phyloP scores from a whole-genome alignment of 148 eudicot genomes.

The Rhododendron ferrugineum region DNA sequence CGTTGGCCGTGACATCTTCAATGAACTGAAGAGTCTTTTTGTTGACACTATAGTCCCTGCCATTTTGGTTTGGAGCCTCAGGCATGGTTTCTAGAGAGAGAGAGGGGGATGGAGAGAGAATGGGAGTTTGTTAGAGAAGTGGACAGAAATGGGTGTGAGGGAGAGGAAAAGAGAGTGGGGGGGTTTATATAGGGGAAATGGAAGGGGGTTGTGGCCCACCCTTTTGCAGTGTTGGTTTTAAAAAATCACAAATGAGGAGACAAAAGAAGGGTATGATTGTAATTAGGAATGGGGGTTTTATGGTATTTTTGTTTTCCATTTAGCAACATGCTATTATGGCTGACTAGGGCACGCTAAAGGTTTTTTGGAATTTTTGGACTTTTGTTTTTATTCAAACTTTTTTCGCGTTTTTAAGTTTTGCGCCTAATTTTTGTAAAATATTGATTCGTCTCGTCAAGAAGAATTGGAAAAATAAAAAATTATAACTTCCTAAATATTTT shows the following conservation, averaged over 20 bases:
- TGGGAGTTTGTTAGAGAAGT: constrained; percentile 9
- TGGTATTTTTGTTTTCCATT: constrained; percentile 19
- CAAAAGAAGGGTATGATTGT: constrained; percentile 22
- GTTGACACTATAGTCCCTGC: constrained; percentile 27
- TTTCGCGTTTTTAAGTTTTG: too few species aligned
- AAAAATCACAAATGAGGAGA: constrained; percentile 15
- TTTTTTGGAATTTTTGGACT: too few species aligned
- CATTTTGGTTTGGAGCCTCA: constrained; percentile 37
- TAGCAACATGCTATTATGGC: constrained; percentile 12
- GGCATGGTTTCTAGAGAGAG: constrained; percentile 36
- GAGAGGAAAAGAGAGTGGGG: neutral
- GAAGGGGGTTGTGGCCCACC: constrained; percentile 2
- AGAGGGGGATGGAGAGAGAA: neutral
- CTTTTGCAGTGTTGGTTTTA: neutral
- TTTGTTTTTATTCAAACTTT: too few species aligned
- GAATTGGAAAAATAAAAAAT: too few species aligned
- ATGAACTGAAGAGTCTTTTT: constrained; percentile 18
- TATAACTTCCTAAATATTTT: too few species aligned
- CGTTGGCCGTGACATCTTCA: constrained; percentile 24
- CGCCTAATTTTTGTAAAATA: too few species aligned
- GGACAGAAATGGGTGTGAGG: constrained; percentile 1
- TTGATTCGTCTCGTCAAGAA: too few species aligned
- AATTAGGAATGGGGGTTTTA: constrained; percentile 15
- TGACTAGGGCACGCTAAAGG: too few species aligned
- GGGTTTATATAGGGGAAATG: constrained; percentile 17